Conservation (phyloP, 1,139 yeast genomes). For the Lodderomyces jiufengensis region DNA sequence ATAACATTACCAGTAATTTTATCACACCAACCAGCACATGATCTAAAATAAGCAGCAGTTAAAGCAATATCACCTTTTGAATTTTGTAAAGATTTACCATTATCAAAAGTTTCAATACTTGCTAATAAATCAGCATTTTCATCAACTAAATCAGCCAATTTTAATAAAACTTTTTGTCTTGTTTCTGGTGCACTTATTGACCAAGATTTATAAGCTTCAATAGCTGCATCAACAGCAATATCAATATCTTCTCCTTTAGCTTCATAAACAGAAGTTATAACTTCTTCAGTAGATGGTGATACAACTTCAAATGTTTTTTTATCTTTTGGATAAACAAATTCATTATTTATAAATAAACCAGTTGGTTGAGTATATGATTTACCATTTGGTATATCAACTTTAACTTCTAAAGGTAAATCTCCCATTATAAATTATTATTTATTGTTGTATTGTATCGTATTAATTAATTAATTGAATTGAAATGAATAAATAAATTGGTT, state of each 20-base stretch:
- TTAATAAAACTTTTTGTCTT: constrained; percentile 52
- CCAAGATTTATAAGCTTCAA: constrained; percentile 53
- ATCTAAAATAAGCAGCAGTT: constrained; percentile 58
- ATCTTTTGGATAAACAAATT: constrained; percentile 28
- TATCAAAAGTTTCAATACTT: constrained; percentile 71
- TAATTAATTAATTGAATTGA: neutral
- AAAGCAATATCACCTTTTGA: constrained; percentile 57
- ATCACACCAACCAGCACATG: constrained; percentile 85
- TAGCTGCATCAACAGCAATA: constrained; percentile 75
- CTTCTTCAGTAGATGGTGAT: constrained; percentile 67
- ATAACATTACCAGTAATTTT: constrained; percentile 67
- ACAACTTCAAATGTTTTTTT: constrained; percentile 61
- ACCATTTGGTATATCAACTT: constrained; percentile 62
- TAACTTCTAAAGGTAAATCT: constrained; percentile 41
- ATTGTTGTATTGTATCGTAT: neutral
- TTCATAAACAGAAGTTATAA: constrained; percentile 61
- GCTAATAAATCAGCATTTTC: constrained; percentile 57
- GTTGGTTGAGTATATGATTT: constrained; percentile 24
- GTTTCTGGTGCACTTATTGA: constrained; percentile 38
- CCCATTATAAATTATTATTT: constrained; percentile 1
- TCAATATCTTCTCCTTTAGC: constrained; percentile 72
- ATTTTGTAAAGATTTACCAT: constrained; percentile 69
- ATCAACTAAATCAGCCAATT: constrained; percentile 63
- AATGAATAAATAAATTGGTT: neutral
- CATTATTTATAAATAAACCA: constrained; percentile 75